Percentiles rank a stretch among this genome's conserved stretches.
Conservation (phyloP, 306 rosid species). For the Luffa acutangula region DNA sequence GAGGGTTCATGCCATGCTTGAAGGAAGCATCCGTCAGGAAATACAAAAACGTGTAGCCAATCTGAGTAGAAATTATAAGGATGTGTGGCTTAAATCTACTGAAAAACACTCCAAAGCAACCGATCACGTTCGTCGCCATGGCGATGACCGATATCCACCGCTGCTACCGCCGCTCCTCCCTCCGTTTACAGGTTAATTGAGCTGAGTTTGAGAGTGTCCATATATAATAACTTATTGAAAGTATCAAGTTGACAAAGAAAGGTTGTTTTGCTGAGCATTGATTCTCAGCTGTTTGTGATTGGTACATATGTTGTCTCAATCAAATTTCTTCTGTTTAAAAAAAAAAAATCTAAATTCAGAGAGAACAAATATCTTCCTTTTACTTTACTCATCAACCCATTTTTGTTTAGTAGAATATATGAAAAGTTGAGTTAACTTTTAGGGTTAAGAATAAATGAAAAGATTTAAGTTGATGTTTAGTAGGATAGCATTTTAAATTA, state of each 20-base stretch:
- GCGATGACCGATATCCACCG: not conserved
- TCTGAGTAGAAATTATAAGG: slow-evolving; percentile 39
- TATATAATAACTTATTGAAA: not conserved
- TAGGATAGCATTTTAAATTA: not conserved
- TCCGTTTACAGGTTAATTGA: not conserved
- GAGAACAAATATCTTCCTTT: not conserved
- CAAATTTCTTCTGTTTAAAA: not conserved
- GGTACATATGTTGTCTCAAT: not conserved
- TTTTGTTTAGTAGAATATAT: not conserved
- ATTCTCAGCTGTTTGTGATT: not conserved
- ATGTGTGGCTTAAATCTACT: slow-evolving; percentile 60
- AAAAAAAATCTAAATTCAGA: not conserved
- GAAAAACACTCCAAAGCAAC: slow-evolving; percentile 1
- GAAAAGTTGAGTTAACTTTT: not conserved
- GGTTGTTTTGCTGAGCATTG: not conserved
- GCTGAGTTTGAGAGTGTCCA: not conserved
- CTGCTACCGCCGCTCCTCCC: not conserved
- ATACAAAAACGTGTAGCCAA: slow-evolving; percentile 47
- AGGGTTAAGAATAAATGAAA: not conserved
- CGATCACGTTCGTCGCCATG: slow-evolving; percentile 14
- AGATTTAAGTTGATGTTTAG: not conserved
- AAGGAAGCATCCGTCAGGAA: slow-evolving; percentile 67
- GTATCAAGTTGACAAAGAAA: not conserved
- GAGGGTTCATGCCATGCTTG: slow-evolving; percentile 89
- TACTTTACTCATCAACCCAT: not conserved